A percentile compares a stretch with the other conserved stretches of the same genome.
These are phyloP conservation scores for Boletus hoseneyae DNA, from an alignment of 1,284 basidiomycete species.

Conservation along the genomic window DNA sequence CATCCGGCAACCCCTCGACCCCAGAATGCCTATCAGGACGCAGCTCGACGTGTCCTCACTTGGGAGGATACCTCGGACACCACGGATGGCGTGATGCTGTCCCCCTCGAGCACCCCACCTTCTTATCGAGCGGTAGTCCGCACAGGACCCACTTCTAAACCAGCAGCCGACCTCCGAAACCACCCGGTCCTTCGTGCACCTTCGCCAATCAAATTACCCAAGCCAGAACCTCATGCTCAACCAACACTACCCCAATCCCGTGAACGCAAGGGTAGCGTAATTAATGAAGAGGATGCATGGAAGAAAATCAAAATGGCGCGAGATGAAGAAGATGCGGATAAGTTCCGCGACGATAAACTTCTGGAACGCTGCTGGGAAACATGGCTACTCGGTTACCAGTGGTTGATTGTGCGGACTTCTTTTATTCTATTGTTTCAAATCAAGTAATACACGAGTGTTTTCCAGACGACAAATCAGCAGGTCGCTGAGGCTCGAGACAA, in stretches of 20 bases:
- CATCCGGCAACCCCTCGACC: constrained; percentile 32
- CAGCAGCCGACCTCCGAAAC: constrained; percentile 15
- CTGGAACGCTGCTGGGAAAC: constrained; percentile 66
- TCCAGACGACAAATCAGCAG: constrained; percentile 60
- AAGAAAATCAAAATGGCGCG: constrained; percentile 65
- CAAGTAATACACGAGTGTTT: constrained; percentile 13
- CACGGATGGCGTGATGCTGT: constrained; percentile 33
- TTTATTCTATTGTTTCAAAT: constrained; percentile 13
- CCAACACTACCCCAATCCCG: constrained; percentile 16
- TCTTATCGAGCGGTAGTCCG: constrained; percentile 47
- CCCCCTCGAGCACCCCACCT: constrained; percentile 47
- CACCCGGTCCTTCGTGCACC: constrained; percentile 18
- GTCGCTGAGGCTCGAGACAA: constrained; percentile 56
- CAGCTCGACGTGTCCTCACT: constrained; percentile 12
- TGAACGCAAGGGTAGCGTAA: constrained; percentile 44
- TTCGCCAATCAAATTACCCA: constrained; percentile 34
- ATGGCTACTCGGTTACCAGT: constrained; percentile 64
- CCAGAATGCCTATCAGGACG: constrained; percentile 14
- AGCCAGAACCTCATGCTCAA: constrained; percentile 20
- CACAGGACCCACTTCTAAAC: constrained; percentile 15
- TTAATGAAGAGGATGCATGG: constrained; percentile 73
- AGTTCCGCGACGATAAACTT: constrained; percentile 58
- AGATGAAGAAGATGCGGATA: constrained; percentile 68
- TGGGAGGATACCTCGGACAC: constrained; percentile 42
- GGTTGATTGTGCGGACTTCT: constrained; percentile 59